Evolutionary conservation across 2,329 filamentous ascomycete genomes (phyloP).

Genomic region (Hypoxylon sp.): DNA sequence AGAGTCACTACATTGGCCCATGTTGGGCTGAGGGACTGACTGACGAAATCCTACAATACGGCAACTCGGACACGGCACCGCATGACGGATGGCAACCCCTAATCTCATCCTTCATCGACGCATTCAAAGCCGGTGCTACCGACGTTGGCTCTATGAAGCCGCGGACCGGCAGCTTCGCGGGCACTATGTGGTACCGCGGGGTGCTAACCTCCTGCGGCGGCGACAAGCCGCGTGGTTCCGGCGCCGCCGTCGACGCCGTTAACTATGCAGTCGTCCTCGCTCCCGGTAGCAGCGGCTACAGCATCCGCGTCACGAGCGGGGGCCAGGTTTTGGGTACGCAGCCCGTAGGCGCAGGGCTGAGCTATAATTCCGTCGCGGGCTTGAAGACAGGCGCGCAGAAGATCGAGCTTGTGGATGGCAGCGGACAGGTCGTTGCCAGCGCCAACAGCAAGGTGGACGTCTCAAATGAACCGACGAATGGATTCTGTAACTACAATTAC

Average conservation of each 20-base stretch:
- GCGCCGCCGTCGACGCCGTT: conserved; percentile 49
- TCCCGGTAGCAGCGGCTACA: conserved; percentile 25
- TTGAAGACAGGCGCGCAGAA: conserved; percentile 50
- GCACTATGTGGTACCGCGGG: conserved; percentile 55
- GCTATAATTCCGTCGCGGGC: conserved; percentile 48
- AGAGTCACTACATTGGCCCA: conserved; percentile 58
- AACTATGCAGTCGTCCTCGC: conserved; percentile 54
- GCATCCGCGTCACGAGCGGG: conserved; percentile 49
- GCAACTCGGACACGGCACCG: conserved; percentile 48
- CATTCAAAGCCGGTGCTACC: conserved; percentile 52
- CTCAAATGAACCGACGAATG: conserved; percentile 43
- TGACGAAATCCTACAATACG: conserved; percentile 52
- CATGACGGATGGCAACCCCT: conserved; percentile 57
- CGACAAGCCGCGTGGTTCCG: conserved; percentile 46
- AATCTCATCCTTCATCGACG: conserved; percentile 55
- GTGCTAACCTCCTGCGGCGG: conserved; percentile 40
- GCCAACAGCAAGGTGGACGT: conserved; percentile 48
- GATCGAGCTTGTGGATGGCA: conserved; percentile 49
- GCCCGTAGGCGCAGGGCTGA: conserved; percentile 44
- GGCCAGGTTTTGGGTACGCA: conserved; percentile 47
- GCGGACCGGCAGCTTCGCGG: conserved; percentile 45
- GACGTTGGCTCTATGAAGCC: conserved; percentile 47
- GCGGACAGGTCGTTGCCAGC: conserved; percentile 45
- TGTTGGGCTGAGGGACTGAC: conserved; percentile 53
- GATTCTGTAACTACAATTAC: conserved; percentile 54